Evolutionary conservation across 164 flowering plant genomes (phyloP).

Genomic region (Magnolia sinica): DNA sequence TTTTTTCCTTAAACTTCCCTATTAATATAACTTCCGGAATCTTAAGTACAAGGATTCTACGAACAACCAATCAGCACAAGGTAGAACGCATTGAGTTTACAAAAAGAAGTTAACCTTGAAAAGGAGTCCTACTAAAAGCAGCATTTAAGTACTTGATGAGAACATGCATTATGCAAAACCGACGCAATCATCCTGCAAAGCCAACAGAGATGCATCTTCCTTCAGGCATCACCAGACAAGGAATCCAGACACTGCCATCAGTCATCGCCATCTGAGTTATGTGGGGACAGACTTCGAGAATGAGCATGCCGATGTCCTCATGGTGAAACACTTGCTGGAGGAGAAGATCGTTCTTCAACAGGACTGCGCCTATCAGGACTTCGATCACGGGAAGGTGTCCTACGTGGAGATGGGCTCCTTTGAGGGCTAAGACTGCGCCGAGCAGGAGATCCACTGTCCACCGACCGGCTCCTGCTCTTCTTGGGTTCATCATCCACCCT

Average conservation of each 20-base stretch:
- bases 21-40: neutral
- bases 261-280: slow-evolving; percentile 45
- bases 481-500: slow-evolving; percentile 52
- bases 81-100: slow-evolving; percentile 17
- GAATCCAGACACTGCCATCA: slow-evolving; percentile 10
- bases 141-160: slow-evolving; percentile 21
- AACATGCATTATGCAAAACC: slow-evolving; percentile 1
- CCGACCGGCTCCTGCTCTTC: slow-evolving; percentile 55
- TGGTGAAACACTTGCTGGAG: slow-evolving; percentile 53
- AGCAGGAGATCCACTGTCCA: slow-evolving; percentile 21
- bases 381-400: slow-evolving; percentile 31
- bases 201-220: neutral
- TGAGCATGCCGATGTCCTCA: slow-evolving; percentile 35
- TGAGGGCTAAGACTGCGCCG: slow-evolving; percentile 34
- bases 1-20: neutral
- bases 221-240: neutral
- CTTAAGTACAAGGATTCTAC: neutral
- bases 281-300: slow-evolving; percentile 62
- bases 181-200: neutral
- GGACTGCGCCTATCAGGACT: slow-evolving; percentile 45
- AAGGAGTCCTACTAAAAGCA: slow-evolving; percentile 22
- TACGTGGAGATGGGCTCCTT: slow-evolving; percentile 54
- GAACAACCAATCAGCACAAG: neutral
- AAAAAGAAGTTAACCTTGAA: slow-evolving; percentile 19
- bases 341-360: slow-evolving; percentile 35